Percentiles rank a stretch among this genome's conserved stretches.
phyloP scores from a whole-genome alignment of 1,139 yeast genomes.

The Taiozyma onychis region DNA sequence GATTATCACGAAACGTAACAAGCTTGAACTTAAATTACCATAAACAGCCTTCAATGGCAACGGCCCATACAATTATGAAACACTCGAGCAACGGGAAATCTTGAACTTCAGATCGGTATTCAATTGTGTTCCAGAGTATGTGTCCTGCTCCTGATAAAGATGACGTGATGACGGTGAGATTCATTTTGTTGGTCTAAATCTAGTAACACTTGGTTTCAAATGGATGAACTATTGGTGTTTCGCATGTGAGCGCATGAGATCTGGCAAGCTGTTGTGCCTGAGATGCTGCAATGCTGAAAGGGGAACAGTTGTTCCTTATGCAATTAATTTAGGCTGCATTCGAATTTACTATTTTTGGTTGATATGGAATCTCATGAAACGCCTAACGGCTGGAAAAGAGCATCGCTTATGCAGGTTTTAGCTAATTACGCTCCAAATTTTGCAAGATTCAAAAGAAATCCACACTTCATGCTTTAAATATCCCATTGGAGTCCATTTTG shows the following conservation, averaged over 20 bases:
- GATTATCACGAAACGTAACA: no score
- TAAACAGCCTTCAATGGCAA: background rate
- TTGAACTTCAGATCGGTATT: background rate
- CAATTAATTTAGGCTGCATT: background rate
- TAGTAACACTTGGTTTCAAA: background rate
- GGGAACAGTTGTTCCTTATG: background rate
- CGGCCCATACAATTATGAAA: background rate
- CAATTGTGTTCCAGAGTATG: background rate
- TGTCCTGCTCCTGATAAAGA: background rate
- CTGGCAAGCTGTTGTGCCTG: background rate
- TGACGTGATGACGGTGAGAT: background rate
- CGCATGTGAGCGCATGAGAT: background rate
- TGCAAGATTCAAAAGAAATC: background rate
- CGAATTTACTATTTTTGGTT: background rate
- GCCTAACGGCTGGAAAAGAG: background rate
- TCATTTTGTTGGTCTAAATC: background rate
- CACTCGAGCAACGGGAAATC: background rate
- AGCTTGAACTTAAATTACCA: background rate
- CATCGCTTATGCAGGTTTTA: background rate
- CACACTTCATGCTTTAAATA: background rate
- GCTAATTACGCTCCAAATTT: background rate
- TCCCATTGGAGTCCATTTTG: slow-evolving; percentile 1
- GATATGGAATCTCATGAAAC: background rate
- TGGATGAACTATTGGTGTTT: background rate
- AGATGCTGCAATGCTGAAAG: background rate